Base-by-base conservation (phyloP, 768 basidiomycete genomes). In the Cyclocybe aegerita region DNA sequence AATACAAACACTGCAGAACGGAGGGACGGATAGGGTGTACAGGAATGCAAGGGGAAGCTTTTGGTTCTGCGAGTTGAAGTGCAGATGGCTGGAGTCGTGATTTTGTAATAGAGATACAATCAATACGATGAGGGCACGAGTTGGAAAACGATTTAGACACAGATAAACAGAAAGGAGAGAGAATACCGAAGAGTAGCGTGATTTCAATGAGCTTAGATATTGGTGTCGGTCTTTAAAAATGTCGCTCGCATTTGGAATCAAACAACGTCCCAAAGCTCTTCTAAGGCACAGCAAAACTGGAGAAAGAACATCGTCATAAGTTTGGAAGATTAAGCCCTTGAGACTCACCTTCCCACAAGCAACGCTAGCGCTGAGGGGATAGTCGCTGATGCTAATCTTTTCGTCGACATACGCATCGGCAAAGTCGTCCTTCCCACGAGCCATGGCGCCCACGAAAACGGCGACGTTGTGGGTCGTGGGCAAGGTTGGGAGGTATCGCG, bases 361-460 rank as follows among this genome's bases (percentile, higher is more conserved):
- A 23, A 98, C 95, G 46, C 87, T 86, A 17, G 94, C 94, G 61
- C 92, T 95, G 42, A 97, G 71, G 2, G 92, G 81, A 70, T 95
- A 99, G 60, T 97, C 86, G 61, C 91, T 94, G 69, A 99, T 93
- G 55, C 91, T 85, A 60, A 98, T 93, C 74, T 99, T 99, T 70
- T 96, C 86, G 64, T 99, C 97, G 0, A 98, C 90, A 58, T 90
- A 75, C 16, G 82, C 88, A 69, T 99, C 97, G 10, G 97, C 97
- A 73, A 99, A 99, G 71, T 96, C 92, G 59, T 99, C 97, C 44
- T 81, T 85, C 9, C 96, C 96, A 50, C 96, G 79, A 5, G 96
- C 96, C 96, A 99, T 99, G 15, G 96, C 97, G 43, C 96, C 96
- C 49, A 99, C 94, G 60, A 98, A 97, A 48, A 99, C 90, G 12